A percentile compares a stretch with the other conserved stretches of the same genome.
Evolutionary conservation across 2,329 filamentous ascomycete genomes (phyloP).

Genomic region (Cordyceps cateniannulata): DNA sequence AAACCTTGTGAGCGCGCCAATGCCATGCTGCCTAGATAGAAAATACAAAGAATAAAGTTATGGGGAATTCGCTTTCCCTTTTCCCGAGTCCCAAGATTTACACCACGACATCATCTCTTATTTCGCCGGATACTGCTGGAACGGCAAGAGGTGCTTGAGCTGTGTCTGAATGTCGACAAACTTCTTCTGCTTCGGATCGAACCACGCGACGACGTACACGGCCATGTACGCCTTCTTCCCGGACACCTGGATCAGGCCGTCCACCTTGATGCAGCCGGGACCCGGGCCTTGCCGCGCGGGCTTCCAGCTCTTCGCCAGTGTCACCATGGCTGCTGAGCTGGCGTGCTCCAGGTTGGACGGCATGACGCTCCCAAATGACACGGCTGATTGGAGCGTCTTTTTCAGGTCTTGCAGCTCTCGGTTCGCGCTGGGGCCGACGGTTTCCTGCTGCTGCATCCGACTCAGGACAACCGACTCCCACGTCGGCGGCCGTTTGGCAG

Average conservation of each 20-base stretch:
- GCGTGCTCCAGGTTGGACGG: not conserved
- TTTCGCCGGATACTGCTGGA: slow-evolving; percentile 28
- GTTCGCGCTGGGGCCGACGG: not conserved
- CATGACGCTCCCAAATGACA: not conserved
- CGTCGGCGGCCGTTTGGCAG: slow-evolving; percentile 19
- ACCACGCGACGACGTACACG: slow-evolving; percentile 47
- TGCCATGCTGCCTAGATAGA: slow-evolving; percentile 9
- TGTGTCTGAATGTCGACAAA: slow-evolving; percentile 36
- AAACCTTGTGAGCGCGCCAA: not conserved
- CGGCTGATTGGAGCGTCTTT: not conserved
- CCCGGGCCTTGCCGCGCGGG: slow-evolving; percentile 36
- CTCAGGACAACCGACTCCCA: slow-evolving; percentile 27
- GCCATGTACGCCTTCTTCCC: slow-evolving; percentile 39
- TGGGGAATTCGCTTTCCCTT: not conserved
- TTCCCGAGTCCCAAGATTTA: not conserved
- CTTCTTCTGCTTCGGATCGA: slow-evolving; percentile 47
- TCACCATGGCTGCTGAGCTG: slow-evolving; percentile 22
- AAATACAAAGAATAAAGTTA: slow-evolving; percentile 1
- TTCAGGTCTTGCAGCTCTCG: slow-evolving; percentile 6
- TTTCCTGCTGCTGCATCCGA: slow-evolving; percentile 21
- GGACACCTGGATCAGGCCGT: slow-evolving; percentile 48
- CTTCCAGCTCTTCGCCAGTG: slow-evolving; percentile 40
- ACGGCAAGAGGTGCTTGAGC: slow-evolving; percentile 37
- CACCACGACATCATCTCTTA: not conserved
- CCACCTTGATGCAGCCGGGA: slow-evolving; percentile 45